These are phyloP conservation scores for Trichosanthes cucumerina DNA, from an alignment of 306 rosid species.

Conservation along the genomic window DNA sequence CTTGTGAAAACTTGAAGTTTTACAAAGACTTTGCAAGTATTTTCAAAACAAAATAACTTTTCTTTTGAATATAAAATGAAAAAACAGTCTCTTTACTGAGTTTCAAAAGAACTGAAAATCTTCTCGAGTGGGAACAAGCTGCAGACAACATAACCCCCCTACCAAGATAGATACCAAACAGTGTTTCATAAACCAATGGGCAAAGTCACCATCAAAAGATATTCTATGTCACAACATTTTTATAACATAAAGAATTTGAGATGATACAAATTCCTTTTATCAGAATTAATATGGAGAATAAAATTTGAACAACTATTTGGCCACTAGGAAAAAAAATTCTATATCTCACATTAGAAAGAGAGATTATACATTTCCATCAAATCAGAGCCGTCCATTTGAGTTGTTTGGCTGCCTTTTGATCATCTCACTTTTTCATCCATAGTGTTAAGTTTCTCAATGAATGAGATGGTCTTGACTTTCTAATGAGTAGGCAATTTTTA, in stretches of 20 bases:
- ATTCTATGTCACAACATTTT: conserved; percentile 9
- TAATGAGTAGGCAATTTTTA: conserved; percentile 6
- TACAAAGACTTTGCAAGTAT: not conserved
- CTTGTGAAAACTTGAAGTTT: not conserved
- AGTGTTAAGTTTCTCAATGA: not conserved
- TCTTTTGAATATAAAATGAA: not conserved
- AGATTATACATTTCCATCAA: not conserved
- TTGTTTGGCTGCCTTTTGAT: not conserved
- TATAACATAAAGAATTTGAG: conserved; percentile 8
- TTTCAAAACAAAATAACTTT: not conserved
- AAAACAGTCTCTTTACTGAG: not conserved
- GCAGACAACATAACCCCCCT: not conserved
- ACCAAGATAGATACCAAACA: conserved; percentile 5
- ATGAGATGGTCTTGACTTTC: conserved; percentile 8
- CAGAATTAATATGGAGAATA: conserved; percentile 2
- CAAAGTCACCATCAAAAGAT: conserved; percentile 10
- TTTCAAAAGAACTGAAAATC: not conserved
- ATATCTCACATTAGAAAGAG: not conserved
- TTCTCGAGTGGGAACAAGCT: not conserved
- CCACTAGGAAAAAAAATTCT: not conserved
- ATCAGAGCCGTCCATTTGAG: not conserved
- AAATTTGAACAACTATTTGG: not conserved
- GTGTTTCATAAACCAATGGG: not conserved
- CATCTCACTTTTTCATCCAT: not conserved
- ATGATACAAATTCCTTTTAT: not conserved